Base-by-base conservation (phyloP, 352 stramenopile genomes). In the Phytopythium cucurbitacearum region DNA sequence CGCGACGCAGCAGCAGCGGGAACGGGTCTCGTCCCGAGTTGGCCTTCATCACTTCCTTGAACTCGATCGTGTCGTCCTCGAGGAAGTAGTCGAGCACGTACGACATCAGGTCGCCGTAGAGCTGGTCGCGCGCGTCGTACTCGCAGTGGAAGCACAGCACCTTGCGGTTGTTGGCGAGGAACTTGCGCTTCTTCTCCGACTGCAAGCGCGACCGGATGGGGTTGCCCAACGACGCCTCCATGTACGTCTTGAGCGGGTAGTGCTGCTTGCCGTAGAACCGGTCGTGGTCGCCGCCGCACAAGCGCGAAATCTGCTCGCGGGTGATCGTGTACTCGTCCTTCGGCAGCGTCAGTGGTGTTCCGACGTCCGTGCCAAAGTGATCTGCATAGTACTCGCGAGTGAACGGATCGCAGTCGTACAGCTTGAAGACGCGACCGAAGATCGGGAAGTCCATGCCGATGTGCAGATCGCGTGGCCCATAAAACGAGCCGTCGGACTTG, bases 1-100 rank as follows among this genome's bases (percentile, higher is more conserved):
- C 65, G 46, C 85, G 80, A 34, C 73, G 80, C 32, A 95, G 67
- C 33, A 94, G 67, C 36, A 87, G 53, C n/a, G 78, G 76, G 65
- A 92, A 94, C 64, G 69, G 77, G 44, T 95, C 84, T 33, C 83
- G 69, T 1, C 87, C 87, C 21, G 87, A 93, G 56, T 96, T 96
- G 10, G 68, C 62, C 39, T 72, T 71, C n/a, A 72, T 64, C 5
- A 89, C 67, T 61, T 96, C 88, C 41, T 89, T 89, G 65, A 97
- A 87, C 62, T 97, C 85, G 53, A 96, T 71, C 51, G 85, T 94
- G 61, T 95, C 83, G 53, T 97, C 89, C 60, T 87, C 81, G 11
- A 97, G 64, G 58, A 94, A 97, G 57, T 87, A 96, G 57, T 88
- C 74, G 40, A 97, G 67, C 5, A 59, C 80, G 55, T 94, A 96